Conservation (phyloP, 305 asterid genomes). For the Andrographis paniculata region DNA sequence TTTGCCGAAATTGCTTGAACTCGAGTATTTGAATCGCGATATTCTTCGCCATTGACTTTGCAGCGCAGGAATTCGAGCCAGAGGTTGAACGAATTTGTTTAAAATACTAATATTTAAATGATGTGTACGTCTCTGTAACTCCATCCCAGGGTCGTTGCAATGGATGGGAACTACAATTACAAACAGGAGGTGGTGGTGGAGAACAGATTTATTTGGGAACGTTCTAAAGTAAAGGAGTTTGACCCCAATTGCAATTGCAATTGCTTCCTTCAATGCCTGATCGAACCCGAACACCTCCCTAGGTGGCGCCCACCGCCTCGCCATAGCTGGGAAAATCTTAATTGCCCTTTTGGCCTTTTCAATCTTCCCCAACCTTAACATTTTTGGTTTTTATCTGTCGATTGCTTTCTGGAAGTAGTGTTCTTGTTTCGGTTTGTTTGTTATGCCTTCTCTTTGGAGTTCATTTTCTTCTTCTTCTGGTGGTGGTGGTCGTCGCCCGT, state of each 20-base stretch:
- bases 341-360: not conserved
- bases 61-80: not conserved
- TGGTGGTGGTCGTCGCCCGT: constrained; percentile 20
- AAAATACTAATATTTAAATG: not conserved
- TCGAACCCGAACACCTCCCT: constrained; percentile 6
- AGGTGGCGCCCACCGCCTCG: constrained; percentile 11
- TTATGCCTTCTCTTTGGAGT: constrained; percentile 50
- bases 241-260: not conserved
- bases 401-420: not conserved
- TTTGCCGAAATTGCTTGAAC: constrained; percentile 8
- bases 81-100: not conserved
- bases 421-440: not conserved
- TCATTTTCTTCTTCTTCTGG: constrained; percentile 32
- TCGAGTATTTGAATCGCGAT: not conserved
- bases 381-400: not conserved
- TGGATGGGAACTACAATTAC: constrained; percentile 10
- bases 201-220: not conserved
- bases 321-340: not conserved
- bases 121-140: constrained; percentile 21
- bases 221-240: constrained; percentile 6
- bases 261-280: constrained; percentile 22
- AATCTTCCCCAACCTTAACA: not conserved
- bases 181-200: not conserved
- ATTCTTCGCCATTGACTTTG: constrained; percentile 27
- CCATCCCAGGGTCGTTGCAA: constrained; percentile 18